Percentiles rank a stretch among this genome's conserved stretches.
Conservation (phyloP, 805 yeast genomes). For the Saccharomycopsis javanensis region DNA sequence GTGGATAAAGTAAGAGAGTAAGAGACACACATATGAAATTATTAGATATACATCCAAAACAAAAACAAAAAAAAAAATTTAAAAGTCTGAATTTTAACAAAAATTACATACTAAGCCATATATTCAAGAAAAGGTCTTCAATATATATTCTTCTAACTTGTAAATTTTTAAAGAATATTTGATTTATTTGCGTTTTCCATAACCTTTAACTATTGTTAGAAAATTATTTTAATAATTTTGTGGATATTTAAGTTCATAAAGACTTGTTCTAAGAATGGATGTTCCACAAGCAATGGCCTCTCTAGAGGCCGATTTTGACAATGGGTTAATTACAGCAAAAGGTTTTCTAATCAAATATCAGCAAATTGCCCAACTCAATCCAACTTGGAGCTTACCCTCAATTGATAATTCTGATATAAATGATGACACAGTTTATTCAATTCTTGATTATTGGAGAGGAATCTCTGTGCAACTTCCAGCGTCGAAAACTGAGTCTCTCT, state of each 20-base stretch:
- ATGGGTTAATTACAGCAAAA: slow-evolving; percentile 64
- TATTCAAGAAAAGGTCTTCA: no score
- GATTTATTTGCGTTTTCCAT: not conserved
- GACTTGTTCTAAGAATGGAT: not conserved
- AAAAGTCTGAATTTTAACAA: no score
- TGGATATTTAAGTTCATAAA: no score
- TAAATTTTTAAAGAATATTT: not conserved
- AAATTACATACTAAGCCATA: no score
- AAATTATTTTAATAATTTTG: not conserved
- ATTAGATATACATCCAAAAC: no score
- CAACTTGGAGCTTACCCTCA: not conserved
- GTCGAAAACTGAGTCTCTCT: not conserved
- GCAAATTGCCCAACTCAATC: slow-evolving; percentile 6
- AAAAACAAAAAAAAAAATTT: no score
- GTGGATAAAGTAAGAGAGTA: not conserved
- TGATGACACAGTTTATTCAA: not conserved
- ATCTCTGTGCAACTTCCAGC: not conserved
- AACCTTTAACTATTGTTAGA: not conserved
- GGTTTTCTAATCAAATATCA: slow-evolving; percentile 49
- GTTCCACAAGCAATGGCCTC: slow-evolving; percentile 4
- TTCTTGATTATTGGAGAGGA: slow-evolving; percentile 1
- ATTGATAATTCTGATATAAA: not conserved
- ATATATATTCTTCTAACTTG: no score
- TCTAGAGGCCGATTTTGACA: slow-evolving; percentile 39
- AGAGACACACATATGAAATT: not conserved